Conservation (phyloP, 2,329 filamentous ascomycete genomes). For the Apiospora marii region DNA sequence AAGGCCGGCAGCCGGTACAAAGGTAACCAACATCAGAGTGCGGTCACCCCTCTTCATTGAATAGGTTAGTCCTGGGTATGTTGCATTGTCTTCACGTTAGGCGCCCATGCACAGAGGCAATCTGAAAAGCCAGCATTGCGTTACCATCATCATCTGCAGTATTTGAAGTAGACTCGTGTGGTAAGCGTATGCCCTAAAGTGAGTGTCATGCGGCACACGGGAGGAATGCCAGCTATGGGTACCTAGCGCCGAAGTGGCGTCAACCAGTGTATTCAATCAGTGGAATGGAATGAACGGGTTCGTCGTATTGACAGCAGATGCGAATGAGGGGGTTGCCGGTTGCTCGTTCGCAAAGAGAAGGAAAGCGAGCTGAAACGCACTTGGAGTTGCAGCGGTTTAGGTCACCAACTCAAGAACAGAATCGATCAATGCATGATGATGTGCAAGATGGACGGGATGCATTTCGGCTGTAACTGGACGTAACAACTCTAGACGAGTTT, state of each 20-base stretch:
- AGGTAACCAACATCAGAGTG: neutral
- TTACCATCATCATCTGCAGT: too few relatives aligned
- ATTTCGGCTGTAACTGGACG: neutral
- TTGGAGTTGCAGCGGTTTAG: neutral
- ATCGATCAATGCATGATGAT: neutral
- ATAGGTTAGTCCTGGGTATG: neutral
- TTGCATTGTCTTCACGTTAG: neutral
- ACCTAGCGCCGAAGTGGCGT: slow-evolving; percentile 20
- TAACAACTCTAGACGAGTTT: neutral
- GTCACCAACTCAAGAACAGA: neutral
- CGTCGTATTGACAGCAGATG: neutral
- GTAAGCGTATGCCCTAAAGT: neutral
- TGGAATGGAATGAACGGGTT: slow-evolving; percentile 2
- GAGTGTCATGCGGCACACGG: slow-evolving; percentile 20
- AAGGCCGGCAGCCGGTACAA: neutral
- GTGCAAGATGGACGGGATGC: neutral
- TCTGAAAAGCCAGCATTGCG: neutral
- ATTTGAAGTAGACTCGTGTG: neutral
- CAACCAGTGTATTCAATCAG: neutral
- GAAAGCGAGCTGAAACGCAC: neutral
- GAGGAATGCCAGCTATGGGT: slow-evolving; percentile 15
- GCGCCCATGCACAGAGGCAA: neutral
- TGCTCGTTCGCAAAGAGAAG: neutral
- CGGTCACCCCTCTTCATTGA: neutral
- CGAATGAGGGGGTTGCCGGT: neutral